Conservation (phyloP, 2,329 filamentous ascomycete species). For the Aquanectria penicillioides region DNA sequence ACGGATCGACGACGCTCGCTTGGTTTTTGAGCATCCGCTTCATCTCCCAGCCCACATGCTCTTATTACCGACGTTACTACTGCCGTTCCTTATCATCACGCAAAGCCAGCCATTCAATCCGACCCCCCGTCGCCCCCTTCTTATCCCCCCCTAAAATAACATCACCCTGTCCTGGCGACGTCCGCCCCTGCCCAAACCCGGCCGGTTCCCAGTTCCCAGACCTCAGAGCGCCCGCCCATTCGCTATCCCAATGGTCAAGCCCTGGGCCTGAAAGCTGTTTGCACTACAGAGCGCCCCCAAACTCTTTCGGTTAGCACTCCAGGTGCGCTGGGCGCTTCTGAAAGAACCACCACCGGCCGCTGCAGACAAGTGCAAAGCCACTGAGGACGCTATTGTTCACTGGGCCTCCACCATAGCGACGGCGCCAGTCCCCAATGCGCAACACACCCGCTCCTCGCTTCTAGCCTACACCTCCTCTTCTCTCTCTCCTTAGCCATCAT, state of each 20-base stretch:
- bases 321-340: constrained; percentile 10
- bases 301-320: constrained; percentile 7
- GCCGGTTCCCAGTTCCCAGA: constrained; percentile 9
- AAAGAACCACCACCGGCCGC: constrained; percentile 6
- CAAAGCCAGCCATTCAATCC: constrained; percentile 1
- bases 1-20: constrained; percentile 27
- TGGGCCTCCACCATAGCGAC: constrained; percentile 32
- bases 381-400: constrained; percentile 35
- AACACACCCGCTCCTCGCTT: constrained; percentile 34
- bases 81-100: constrained; percentile 32
- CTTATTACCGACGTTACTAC: constrained; percentile 15
- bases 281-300: constrained; percentile 17
- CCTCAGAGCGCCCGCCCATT: constrained; percentile 12
- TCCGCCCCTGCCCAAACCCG: constrained; percentile 19
- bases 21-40: constrained; percentile 31
- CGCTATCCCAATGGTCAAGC: constrained; percentile 14
- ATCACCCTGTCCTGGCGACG: constrained; percentile 37
- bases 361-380: constrained; percentile 11
- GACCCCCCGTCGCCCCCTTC: constrained; percentile 15
- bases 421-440: constrained; percentile 41
- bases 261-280: constrained; percentile 13
- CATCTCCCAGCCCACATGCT: constrained; percentile 17
- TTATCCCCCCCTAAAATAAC: constrained; percentile 33
- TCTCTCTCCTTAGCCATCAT: constrained; percentile 41
- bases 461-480: constrained; percentile 30